These are phyloP conservation scores for Sporothrix mexicana DNA, from an alignment of 2,329 filamentous ascomycete species.

Conservation along the genomic window DNA sequence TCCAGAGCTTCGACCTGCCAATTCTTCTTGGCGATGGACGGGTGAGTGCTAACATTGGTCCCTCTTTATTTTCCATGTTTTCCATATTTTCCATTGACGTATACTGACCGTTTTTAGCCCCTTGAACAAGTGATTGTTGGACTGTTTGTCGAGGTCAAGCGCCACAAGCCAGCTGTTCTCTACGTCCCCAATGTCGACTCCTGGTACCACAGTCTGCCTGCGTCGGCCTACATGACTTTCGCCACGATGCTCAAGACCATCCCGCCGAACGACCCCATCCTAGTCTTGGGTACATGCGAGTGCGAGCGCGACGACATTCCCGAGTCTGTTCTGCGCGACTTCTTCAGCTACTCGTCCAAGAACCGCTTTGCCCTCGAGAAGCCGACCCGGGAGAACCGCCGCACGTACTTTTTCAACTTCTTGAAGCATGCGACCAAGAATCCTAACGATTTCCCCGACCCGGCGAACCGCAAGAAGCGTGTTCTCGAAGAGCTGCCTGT, in stretches of 20 bases:
- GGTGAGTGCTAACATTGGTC: slow-evolving; percentile 50
- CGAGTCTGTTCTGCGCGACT: slow-evolving; percentile 68
- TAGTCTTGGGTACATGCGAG: slow-evolving; percentile 86
- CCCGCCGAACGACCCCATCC: slow-evolving; percentile 85
- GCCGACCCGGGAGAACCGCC: slow-evolving; percentile 68
- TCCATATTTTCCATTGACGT: background rate
- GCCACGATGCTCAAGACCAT: slow-evolving; percentile 80
- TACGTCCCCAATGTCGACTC: slow-evolving; percentile 89
- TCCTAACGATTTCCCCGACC: slow-evolving; percentile 86
- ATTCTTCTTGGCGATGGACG: slow-evolving; percentile 84
- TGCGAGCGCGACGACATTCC: slow-evolving; percentile 67
- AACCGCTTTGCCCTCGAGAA: slow-evolving; percentile 74
- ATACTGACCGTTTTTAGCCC: slow-evolving; percentile 52
- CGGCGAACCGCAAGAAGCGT: slow-evolving; percentile 83
- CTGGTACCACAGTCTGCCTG: slow-evolving; percentile 73
- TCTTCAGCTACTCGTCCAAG: slow-evolving; percentile 85
- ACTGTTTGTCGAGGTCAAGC: slow-evolving; percentile 88
- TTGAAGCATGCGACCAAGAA: slow-evolving; percentile 80
- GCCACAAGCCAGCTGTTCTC: slow-evolving; percentile 94
- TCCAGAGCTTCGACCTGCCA: slow-evolving; percentile 91
- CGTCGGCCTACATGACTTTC: slow-evolving; percentile 79
- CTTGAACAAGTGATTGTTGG: slow-evolving; percentile 89
- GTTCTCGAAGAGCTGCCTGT: slow-evolving; percentile 77
- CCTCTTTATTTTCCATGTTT: background rate
- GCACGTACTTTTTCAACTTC: slow-evolving; percentile 78